Evolutionary conservation across 495 filamentous ascomycete genomes (phyloP).

Genomic region (Astrothelium subdiscretum): DNA sequence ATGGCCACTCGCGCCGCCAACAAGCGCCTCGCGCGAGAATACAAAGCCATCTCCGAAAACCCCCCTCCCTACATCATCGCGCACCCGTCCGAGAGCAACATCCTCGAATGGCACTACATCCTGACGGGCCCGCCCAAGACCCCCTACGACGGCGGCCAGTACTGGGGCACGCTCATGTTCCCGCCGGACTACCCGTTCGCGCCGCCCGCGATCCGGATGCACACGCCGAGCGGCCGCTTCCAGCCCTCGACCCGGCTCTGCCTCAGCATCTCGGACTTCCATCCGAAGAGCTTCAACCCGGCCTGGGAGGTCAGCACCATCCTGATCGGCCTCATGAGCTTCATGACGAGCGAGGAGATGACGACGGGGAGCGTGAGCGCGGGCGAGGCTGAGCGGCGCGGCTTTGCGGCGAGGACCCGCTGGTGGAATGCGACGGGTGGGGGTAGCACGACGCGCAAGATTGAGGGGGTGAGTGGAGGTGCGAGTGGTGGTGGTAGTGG

Average conservation of each 20-base stretch:
- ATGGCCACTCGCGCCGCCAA: conserved; percentile 31
- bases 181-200: conserved; percentile 95
- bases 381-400: conserved; percentile 63
- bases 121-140: conserved; percentile 91
- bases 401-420: conserved; percentile 62
- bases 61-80: conserved; percentile 89
- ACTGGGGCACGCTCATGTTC: conserved; percentile 95
- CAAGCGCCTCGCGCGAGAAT: conserved; percentile 71
- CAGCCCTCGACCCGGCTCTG: conserved; percentile 85
- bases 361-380: conserved; percentile 86
- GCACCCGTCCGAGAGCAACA: conserved; percentile 89
- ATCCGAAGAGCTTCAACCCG: conserved; percentile 94
- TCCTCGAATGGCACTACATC: conserved; percentile 98
- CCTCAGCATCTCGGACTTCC: conserved; percentile 91
- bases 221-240: conserved; percentile 92
- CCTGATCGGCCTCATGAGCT: conserved; percentile 82
- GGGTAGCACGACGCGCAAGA: conserved; percentile 52
- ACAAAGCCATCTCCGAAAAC: conserved; percentile 80
- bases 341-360: conserved; percentile 99
- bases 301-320: conserved; percentile 99
- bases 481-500: conserved; percentile 41
- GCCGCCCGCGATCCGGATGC: conserved; percentile 96
- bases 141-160: conserved; percentile 89
- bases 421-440: conserved; percentile 99
- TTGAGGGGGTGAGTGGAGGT: conserved; percentile 29